Evolutionary conservation across 139 green algal genomes (phyloP).

Genomic region (Coelastrella sp.): DNA sequence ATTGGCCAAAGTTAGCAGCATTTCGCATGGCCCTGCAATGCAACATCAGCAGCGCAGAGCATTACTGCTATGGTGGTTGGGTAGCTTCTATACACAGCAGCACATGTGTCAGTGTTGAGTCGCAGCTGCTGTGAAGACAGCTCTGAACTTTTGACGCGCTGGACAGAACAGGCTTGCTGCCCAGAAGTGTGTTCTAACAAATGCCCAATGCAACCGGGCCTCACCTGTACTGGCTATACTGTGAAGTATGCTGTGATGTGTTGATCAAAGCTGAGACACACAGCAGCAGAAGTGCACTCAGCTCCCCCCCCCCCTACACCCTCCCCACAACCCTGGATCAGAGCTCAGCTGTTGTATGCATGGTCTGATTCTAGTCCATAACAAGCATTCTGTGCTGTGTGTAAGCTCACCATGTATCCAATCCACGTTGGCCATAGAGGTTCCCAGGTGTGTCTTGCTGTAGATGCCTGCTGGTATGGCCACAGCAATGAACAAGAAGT

Average conservation of each 20-base stretch:
- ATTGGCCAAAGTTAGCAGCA: slow-evolving; percentile 22
- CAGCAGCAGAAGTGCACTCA: too few species aligned
- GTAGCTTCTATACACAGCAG: neutral
- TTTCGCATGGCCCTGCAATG: slow-evolving; percentile 7
- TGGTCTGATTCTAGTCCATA: neutral
- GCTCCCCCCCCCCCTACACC: too few species aligned
- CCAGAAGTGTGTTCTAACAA: too few species aligned
- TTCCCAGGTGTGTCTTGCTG: slow-evolving; percentile 17
- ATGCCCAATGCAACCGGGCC: too few species aligned
- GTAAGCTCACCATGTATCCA: slow-evolving; percentile 38
- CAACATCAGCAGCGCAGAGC: neutral
- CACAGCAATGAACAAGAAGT: slow-evolving; percentile 37
- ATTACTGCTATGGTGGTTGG: neutral
- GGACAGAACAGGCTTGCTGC: too few species aligned
- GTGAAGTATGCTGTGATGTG: too few species aligned
- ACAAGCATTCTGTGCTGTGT: too few species aligned
- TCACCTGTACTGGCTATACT: too few species aligned
- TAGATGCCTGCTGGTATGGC: slow-evolving; percentile 42
- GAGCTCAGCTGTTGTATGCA: neutral
- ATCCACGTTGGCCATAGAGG: slow-evolving; percentile 35
- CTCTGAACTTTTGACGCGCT: too few species aligned
- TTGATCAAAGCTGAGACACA: too few species aligned
- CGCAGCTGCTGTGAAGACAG: too few species aligned
- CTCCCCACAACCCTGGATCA: neutral
- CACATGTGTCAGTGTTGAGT: too few species aligned